Percentiles rank a stretch among this genome's conserved stretches.
Conservation (phyloP, 2,329 filamentous ascomycete species). For the Ceratocystis eucalypticola region DNA sequence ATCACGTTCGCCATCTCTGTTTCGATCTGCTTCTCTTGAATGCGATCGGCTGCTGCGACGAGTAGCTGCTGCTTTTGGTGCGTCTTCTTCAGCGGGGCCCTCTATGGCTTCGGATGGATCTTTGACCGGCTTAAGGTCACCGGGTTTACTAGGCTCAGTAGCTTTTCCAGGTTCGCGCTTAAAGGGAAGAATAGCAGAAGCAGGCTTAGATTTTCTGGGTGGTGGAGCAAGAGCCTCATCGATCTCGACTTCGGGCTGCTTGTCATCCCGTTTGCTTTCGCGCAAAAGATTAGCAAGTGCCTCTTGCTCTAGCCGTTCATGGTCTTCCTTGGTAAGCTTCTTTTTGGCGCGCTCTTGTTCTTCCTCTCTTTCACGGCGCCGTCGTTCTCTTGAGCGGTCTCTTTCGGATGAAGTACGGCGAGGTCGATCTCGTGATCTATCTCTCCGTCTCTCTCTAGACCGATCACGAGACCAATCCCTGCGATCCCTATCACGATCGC, state of each 20-base stretch:
- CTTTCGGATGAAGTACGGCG: slow-evolving; percentile 17
- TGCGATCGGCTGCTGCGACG: slow-evolving; percentile 4
- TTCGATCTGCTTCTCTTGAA: background rate
- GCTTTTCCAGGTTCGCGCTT: slow-evolving; percentile 26
- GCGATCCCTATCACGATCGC: slow-evolving; percentile 10
- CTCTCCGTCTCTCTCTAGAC: slow-evolving; percentile 19
- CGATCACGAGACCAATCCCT: slow-evolving; percentile 12
- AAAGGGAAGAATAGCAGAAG: slow-evolving; percentile 47
- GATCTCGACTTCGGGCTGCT: slow-evolving; percentile 42
- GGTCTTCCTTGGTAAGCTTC: slow-evolving; percentile 44
- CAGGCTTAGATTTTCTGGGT: slow-evolving; percentile 38
- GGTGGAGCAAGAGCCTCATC: slow-evolving; percentile 44
- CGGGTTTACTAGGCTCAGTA: slow-evolving; percentile 31
- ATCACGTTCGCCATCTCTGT: background rate
- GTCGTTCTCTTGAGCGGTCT: slow-evolving; percentile 24
- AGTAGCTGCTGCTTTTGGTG: background rate
- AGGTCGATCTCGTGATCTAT: slow-evolving; percentile 18
- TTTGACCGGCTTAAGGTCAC: slow-evolving; percentile 25
- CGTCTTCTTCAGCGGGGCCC: slow-evolving; percentile 10
- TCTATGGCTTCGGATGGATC: slow-evolving; percentile 27
- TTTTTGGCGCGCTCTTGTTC: slow-evolving; percentile 36
- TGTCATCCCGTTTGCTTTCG: slow-evolving; percentile 41
- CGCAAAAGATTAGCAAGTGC: slow-evolving; percentile 44
- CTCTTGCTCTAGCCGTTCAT: slow-evolving; percentile 43
- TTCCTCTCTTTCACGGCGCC: slow-evolving; percentile 27